phyloP scores from a whole-genome alignment of 2,329 filamentous ascomycete species.

The Trichoderma cornu-damae region DNA sequence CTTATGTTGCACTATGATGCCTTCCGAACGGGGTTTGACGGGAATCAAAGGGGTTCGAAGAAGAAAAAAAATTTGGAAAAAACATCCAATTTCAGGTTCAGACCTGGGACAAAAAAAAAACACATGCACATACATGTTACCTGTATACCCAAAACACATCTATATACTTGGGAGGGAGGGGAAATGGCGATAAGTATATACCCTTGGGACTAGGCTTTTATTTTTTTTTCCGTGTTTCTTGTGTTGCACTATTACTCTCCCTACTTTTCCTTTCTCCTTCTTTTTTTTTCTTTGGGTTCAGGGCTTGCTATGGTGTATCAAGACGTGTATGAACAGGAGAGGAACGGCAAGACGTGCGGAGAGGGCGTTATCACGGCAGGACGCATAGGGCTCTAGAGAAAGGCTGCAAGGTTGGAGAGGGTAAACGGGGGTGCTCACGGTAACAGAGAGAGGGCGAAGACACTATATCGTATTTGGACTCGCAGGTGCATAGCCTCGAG shows the following conservation, averaged over 20 bases:
- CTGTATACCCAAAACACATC: constrained; percentile 17
- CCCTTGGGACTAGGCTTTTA: constrained; percentile 14
- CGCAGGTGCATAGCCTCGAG: constrained; percentile 3
- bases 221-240: constrained; percentile 1
- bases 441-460: neutral
- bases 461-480: neutral
- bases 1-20: constrained; percentile 3
- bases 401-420: constrained; percentile 12
- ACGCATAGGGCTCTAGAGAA: constrained; percentile 12
- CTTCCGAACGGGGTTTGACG: neutral
- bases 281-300: constrained; percentile 1
- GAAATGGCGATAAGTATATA: constrained; percentile 16
- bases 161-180: constrained; percentile 17
- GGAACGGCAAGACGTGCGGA: constrained; percentile 6
- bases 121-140: constrained; percentile 9
- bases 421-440: constrained; percentile 6
- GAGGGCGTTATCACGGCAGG: constrained; percentile 6
- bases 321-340: constrained; percentile 15
- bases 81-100: neutral
- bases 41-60: neutral
- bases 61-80: constrained; percentile 3
- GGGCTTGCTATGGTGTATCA: constrained; percentile 13
- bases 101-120: neutral
- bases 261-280: constrained; percentile 14
- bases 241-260: constrained; percentile 7